Evolutionary conservation across 2,329 filamentous ascomycete species (phyloP), one percentile per base, ranked within the genome.

Genomic region (Diaporthe sp.): DNA sequence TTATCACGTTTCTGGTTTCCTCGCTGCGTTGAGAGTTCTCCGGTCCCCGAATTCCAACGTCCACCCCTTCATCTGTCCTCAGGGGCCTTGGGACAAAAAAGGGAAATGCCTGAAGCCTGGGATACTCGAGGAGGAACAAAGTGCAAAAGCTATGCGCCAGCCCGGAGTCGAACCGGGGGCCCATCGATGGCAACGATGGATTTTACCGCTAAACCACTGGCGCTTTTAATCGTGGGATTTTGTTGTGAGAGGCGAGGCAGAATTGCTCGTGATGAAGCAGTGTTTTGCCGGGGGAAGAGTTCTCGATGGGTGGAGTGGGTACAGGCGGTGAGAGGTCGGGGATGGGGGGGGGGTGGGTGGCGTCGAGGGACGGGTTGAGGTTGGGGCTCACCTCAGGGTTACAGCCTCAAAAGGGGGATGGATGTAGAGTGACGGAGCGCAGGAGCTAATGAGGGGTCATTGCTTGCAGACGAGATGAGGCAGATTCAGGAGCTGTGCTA

Each of bases 141-240:
- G 10, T 61, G 39, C 55, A 72, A 72, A 72, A 72, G 51, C 3
- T 59, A 13, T 72, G 69, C 69, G 69, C 69, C 55, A 72, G 58
- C 69, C 69, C 69, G 69, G 69, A 72, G 58, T 72, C 69, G 69
- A 72, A 72, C 69, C 69, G 69, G 69, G 69, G 69, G 69, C 69
- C 69, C 69, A 72, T 72, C 69, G 69, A 72, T 59, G 55, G 55
- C 55, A 72, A 58, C 58, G 70, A 72, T 72, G 70, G 65, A 72
- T 72, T 59, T 61, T 72, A 59, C 72, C 65, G 68, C 73, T 74
- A 70, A 58, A 61, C 42, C 72, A 61, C 44, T 70, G 62, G 72
- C 72, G 51, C 70, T 42, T 31, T 37, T 17, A 37, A 25, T n/a
- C 44, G 3, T 22, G 12, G 28, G 28, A 31, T 17, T 28, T 59